A percentile compares a stretch with the other conserved stretches of the same genome.
phyloP scores from a whole-genome alignment of 352 stramenopile species.

The Pythium volutum region DNA sequence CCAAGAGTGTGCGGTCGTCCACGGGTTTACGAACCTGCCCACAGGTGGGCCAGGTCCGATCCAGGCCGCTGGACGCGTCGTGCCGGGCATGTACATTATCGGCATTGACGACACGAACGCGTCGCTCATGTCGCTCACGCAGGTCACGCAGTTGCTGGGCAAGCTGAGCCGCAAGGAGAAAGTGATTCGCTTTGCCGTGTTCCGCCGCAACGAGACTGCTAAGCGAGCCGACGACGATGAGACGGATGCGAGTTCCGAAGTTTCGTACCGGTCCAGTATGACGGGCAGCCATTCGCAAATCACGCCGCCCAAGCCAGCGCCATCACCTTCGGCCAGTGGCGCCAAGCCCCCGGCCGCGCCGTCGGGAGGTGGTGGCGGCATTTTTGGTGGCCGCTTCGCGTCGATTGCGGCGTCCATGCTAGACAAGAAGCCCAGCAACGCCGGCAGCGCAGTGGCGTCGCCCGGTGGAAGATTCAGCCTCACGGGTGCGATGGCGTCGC shows the following conservation, averaged over 20 bases:
- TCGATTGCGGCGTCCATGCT: slow-evolving; percentile 52
- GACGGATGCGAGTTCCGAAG: slow-evolving; percentile 45
- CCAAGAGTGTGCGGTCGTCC: slow-evolving; percentile 73
- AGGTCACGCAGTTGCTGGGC: slow-evolving; percentile 65
- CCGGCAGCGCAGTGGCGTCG: slow-evolving; percentile 8
- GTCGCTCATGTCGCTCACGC: slow-evolving; percentile 69
- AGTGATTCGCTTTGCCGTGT: slow-evolving; percentile 75
- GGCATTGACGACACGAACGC: slow-evolving; percentile 85
- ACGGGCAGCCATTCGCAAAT: slow-evolving; percentile 12
- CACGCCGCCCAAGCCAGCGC: slow-evolving; percentile 29
- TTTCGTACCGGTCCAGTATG: slow-evolving; percentile 32
- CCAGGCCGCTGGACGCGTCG: slow-evolving; percentile 56
- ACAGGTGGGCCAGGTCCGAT: slow-evolving; percentile 62
- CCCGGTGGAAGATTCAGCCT: slow-evolving; percentile 31
- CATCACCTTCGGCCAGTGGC: neutral
- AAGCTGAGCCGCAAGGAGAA: slow-evolving; percentile 79
- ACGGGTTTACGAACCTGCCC: slow-evolving; percentile 72
- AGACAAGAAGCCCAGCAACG: slow-evolving; percentile 40
- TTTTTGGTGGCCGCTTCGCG: slow-evolving; percentile 59
- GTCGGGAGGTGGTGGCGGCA: slow-evolving; percentile 2
- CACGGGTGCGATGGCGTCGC: slow-evolving; percentile 19
- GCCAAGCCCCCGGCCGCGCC: slow-evolving; percentile 34
- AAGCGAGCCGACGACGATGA: slow-evolving; percentile 36
- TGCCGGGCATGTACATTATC: slow-evolving; percentile 84
- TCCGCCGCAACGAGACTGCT: slow-evolving; percentile 28